These are phyloP conservation scores for Deinandra increscens DNA, from an alignment of 129 eudicot genomes.

Conservation along the genomic window DNA sequence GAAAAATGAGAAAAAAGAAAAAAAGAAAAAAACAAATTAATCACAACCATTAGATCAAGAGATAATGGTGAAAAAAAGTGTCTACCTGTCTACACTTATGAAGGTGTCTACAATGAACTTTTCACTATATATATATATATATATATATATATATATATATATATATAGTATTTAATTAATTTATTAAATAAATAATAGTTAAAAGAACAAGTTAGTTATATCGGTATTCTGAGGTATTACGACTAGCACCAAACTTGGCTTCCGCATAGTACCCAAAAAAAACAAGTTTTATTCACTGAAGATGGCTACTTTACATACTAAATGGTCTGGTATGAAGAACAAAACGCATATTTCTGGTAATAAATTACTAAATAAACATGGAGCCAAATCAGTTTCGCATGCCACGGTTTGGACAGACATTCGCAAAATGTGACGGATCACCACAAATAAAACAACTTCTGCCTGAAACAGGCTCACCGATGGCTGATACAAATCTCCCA, in stretches of 20 bases:
- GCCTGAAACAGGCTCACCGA: constrained; percentile 80
- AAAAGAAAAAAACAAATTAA: too few relatives aligned
- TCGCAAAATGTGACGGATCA: constrained; percentile 91
- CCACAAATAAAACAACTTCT: constrained; percentile 88
- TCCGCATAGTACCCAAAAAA: not conserved
- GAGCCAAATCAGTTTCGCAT: constrained; percentile 30
- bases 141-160: too few relatives aligned
- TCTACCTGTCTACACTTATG: too few relatives aligned
- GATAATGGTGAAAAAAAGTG: too few relatives aligned
- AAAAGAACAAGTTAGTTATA: too few relatives aligned
- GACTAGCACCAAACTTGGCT: not conserved
- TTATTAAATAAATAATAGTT: too few relatives aligned
- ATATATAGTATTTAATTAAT: too few relatives aligned
- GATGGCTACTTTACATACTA: not conserved
- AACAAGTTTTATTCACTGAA: not conserved
- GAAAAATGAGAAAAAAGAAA: too few relatives aligned
- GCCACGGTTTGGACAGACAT: constrained; percentile 85
- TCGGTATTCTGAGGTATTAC: not conserved
- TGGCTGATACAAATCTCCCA: constrained; percentile 78
- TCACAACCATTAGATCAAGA: too few relatives aligned
- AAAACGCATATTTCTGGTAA: not conserved
- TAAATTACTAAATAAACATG: not conserved
- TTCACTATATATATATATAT: too few relatives aligned
- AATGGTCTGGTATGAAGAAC: not conserved
- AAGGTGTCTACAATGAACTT: too few relatives aligned